Evolutionary conservation across 2,329 filamentous ascomycete species (phyloP), one percentile per base, ranked within the genome.

Genomic region (Metarhizium humberi): DNA sequence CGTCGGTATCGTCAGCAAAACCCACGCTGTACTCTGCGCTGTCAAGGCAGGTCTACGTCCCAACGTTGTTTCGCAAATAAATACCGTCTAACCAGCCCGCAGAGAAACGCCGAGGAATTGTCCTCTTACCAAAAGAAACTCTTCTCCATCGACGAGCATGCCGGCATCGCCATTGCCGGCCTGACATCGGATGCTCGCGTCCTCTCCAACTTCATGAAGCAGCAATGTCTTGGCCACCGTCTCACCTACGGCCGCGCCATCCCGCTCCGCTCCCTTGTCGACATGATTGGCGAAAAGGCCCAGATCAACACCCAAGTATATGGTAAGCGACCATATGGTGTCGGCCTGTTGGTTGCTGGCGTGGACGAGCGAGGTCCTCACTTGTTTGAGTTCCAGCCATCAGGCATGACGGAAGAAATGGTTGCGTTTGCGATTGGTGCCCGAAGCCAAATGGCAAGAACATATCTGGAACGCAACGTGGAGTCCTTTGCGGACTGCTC

Each of bases 61-160:
- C 34, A 4, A 10, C 30, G 3, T 7, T 18, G 38, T 11, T 18
- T 7, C n/a, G 16, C 51, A 36, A 14, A 32, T 16, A 43, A 30
- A 20, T 13, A 20, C 18, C n/a, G 40, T 48, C 52, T 46, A 25
- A 40, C 50, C 57, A 56, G 46, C 10, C 4, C 10, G 13, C 67
- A 97, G 94, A 87, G 94, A 76, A 97, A 97, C 69, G 94, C 94
- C 72, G 94, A 99, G 82, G 94, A 99, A 76, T 87, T 99, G 57
- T 99, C 94, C 59, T 97, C 94, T 53, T 99, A 99, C 82, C 94
- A 99, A 78, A 96, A 96, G 83, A 99, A 99, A 80, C 86, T 99
- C 70, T 96, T 99, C 74, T 84, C 87, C 66, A 87, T 99, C 75
- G 94, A 99, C 74, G 89, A 92, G 67, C 94, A 99, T 75, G 87